Base-by-base conservation (phyloP, 1,284 basidiomycete species). In the Heterobasidion annosum region DNA sequence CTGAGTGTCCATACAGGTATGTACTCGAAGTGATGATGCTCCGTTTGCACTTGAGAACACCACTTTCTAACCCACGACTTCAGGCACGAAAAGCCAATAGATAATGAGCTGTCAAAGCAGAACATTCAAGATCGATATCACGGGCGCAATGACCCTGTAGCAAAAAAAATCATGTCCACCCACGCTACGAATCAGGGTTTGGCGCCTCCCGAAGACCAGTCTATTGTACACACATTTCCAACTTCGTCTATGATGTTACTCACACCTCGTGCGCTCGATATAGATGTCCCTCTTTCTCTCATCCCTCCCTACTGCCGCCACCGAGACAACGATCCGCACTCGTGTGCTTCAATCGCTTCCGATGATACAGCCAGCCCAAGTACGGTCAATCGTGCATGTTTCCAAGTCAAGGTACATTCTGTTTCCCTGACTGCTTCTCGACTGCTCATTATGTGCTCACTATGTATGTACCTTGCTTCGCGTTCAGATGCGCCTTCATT, bases 211-310 rank as follows among this genome's bases (percentile, higher is more conserved):
- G 91, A 93, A 62, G 96, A 99, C 68, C 68, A 77, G 58, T 78
- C 81, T 2, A 85, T 99, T 53, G 92, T 95, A 69, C 63, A 91
- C 34, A 46, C 19, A 50, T 46, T 43, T 15, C 16, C 15, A 15
- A 18, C 19, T 16, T 16, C 50, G 50, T 5, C 37, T n/a, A 18
- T 34, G 1, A 25, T 56, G 34, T 46, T 32, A 45, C 40, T 35
- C 37, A 44, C 8, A 18, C 37, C 35, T 52, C 50, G 35, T 47
- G 56, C 35, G 54, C 55, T 61, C 37, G 56, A 48, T 53, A 34
- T 60, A 96, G 94, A 93, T 86, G 18, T 97, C 96, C 1, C 73
- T 99, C 13, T 95, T 98, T 71, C 77, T 99, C 52, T 86, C 95
- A 3, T 85, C 88, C 2, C 77, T 99, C 25, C 88, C 96, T 0